Evolutionary conservation across 441 rosid genomes (phyloP), one percentile per base, ranked within the genome.

Genomic region (Gossypium schwendimanii): DNA sequence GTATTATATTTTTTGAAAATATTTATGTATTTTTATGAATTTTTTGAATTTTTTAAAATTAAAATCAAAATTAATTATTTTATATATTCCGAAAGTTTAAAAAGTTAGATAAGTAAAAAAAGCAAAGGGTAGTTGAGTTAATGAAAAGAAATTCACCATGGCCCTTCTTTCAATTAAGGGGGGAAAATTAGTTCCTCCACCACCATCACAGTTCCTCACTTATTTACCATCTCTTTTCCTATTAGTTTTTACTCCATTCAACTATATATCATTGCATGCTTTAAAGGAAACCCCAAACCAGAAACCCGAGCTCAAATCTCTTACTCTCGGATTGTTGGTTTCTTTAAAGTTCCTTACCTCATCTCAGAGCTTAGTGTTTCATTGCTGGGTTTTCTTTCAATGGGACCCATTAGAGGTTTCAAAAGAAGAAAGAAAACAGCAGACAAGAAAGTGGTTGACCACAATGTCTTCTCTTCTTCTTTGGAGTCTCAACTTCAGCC

Each of bases 371-470:
- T 41, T 28, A 12, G 64, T 17, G 21, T 44, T 44, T 58, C 60
- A 24, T 44, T 63, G 44, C 61, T 66, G 63, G 64, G 54, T 72
- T 74, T 63, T 62, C 41, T 49, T 41, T 57, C 52, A 55, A 89
- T 89, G 91, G 91, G 88, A 74, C 89, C 91, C 83, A 76, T 84
- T 64, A 89, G 87, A 81, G 78, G 88, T 69, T 79, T 85, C 70
- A 89, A 82, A 84, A 86, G 73, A 67, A 83, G 80, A 77, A 87
- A 85, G 88, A 79, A 79, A 70, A 84, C 86, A 6, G 87, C 59
- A 67, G 59, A 67, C 59, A 50, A 88, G 88, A 87, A 87, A 79
- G 84, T 83, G 66, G 89, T 82, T 87, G 91, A 89, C 88, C 89
- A 78, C 58, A 84, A 81, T 78, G 84, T 75, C 74, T 72, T 81